phyloP scores from a whole-genome alignment of 2,329 filamentous ascomycete species.

The Cadophora malorum region DNA sequence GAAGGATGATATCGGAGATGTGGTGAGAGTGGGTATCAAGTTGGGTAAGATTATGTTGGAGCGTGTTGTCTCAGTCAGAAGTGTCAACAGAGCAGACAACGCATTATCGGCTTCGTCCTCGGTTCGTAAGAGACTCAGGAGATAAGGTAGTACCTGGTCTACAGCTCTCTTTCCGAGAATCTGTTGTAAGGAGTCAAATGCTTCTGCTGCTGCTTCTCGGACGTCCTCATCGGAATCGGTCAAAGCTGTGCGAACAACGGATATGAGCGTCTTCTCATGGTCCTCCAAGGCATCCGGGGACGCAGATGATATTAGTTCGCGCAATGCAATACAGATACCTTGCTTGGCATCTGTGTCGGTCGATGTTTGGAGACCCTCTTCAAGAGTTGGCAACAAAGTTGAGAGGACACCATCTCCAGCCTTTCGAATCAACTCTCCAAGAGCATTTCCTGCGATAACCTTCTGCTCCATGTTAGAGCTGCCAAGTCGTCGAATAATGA shows the following conservation, averaged over 20 bases:
- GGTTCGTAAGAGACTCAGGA: slow-evolving; percentile 86
- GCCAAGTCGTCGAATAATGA: slow-evolving; percentile 91
- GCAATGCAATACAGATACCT: slow-evolving; percentile 94
- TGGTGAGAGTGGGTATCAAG: slow-evolving; percentile 90
- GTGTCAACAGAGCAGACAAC: slow-evolving; percentile 86
- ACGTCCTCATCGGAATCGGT: slow-evolving; percentile 91
- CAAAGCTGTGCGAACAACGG: slow-evolving; percentile 89
- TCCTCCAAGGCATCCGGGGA: slow-evolving; percentile 89
- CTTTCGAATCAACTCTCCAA: slow-evolving; percentile 96
- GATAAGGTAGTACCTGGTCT: slow-evolving; percentile 91
- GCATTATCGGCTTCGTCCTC: slow-evolving; percentile 91
- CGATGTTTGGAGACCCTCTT: slow-evolving; percentile 86
- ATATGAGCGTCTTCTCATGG: slow-evolving; percentile 93
- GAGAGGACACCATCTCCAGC: slow-evolving; percentile 92
- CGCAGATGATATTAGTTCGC: slow-evolving; percentile 90
- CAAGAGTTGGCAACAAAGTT: slow-evolving; percentile 86
- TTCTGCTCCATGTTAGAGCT: slow-evolving; percentile 99
- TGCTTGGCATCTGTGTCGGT: slow-evolving; percentile 93
- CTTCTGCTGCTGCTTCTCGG: slow-evolving; percentile 93
- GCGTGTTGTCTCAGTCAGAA: slow-evolving; percentile 90
- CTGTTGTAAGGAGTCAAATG: slow-evolving; percentile 93
- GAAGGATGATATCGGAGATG: slow-evolving; percentile 89
- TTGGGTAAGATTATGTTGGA: slow-evolving; percentile 97
- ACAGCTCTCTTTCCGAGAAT: slow-evolving; percentile 93
- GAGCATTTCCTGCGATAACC: slow-evolving; percentile 95